Conservation (phyloP, 305 asterid species). For the Euphrasia arctica region DNA sequence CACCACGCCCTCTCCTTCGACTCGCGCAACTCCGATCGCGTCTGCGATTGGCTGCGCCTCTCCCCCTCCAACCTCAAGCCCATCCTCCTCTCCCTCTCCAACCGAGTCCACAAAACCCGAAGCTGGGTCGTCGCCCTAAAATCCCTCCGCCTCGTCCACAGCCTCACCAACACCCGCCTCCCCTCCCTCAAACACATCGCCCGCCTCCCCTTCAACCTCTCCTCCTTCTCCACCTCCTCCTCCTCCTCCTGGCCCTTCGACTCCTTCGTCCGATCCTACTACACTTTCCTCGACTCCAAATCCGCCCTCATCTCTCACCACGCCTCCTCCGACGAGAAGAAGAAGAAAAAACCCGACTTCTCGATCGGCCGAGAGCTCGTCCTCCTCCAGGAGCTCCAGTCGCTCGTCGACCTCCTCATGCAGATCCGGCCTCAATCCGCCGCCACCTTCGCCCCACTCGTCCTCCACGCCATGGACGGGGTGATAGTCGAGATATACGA, state of each 20-base stretch:
- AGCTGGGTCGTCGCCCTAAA: constrained; percentile 74
- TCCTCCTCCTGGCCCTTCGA: constrained; percentile 41
- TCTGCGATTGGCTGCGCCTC: constrained; percentile 59
- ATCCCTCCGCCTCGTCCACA: constrained; percentile 62
- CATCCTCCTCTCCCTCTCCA: constrained; percentile 51
- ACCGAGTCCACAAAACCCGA: constrained; percentile 50
- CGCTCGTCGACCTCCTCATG: constrained; percentile 50
- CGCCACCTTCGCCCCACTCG: constrained; percentile 40
- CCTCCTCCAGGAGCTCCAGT: constrained; percentile 45
- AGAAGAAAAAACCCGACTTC: background rate
- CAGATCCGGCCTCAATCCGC: constrained; percentile 48
- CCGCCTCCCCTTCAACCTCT: constrained; percentile 69
- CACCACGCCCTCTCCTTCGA: constrained; percentile 51
- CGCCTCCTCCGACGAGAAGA: constrained; percentile 16
- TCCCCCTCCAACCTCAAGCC: constrained; percentile 62
- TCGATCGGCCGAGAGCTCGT: constrained; percentile 39
- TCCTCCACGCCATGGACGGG: constrained; percentile 65
- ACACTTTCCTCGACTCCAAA: constrained; percentile 66
- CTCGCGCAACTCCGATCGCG: constrained; percentile 43
- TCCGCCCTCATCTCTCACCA: constrained; percentile 37
- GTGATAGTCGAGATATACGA: constrained; percentile 57
- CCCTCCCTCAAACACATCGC: constrained; percentile 53
- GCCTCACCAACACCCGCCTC: constrained; percentile 34
- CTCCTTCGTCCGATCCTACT: constrained; percentile 58
- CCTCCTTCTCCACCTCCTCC: constrained; percentile 37